A percentile compares a stretch with the other conserved stretches of the same genome.
These are phyloP conservation scores for Chaetomium olivaceum DNA, from an alignment of 2,329 filamentous ascomycete species.

Conservation along the genomic window DNA sequence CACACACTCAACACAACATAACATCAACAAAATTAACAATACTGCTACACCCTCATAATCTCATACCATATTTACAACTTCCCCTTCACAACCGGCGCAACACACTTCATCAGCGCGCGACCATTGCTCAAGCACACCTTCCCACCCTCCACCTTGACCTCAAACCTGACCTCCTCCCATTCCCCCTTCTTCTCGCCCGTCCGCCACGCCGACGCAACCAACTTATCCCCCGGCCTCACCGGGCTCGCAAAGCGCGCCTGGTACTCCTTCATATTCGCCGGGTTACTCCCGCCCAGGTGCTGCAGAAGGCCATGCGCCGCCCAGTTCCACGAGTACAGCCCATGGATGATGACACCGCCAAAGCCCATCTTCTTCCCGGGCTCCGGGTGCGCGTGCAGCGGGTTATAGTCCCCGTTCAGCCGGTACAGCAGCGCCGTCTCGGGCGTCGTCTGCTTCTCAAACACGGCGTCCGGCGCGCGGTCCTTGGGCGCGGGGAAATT, in stretches of 20 bases:
- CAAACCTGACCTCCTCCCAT: slow-evolving; percentile 82
- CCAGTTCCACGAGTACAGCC: slow-evolving; percentile 84
- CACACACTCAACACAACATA: background rate
- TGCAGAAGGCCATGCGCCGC: slow-evolving; percentile 72
- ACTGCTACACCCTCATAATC: slow-evolving; percentile 3
- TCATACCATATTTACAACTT: slow-evolving; percentile 55
- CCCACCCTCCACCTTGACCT: slow-evolving; percentile 73
- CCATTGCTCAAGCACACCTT: slow-evolving; percentile 89
- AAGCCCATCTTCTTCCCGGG: slow-evolving; percentile 89
- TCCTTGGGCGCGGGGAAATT: slow-evolving; percentile 74
- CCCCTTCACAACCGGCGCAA: slow-evolving; percentile 52
- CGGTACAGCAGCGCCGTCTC: slow-evolving; percentile 78
- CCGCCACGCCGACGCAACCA: slow-evolving; percentile 79
- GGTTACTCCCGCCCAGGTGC: slow-evolving; percentile 72
- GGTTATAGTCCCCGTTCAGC: slow-evolving; percentile 93
- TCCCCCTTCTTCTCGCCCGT: slow-evolving; percentile 66
- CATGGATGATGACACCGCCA: slow-evolving; percentile 85
- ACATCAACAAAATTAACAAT: background rate
- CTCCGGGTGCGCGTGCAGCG: slow-evolving; percentile 83
- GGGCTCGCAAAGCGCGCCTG: slow-evolving; percentile 85
- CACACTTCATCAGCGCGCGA: slow-evolving; percentile 71
- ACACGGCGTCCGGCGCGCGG: slow-evolving; percentile 68
- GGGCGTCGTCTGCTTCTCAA: slow-evolving; percentile 67
- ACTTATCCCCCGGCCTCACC: slow-evolving; percentile 78
- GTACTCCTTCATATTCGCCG: slow-evolving; percentile 82